Evolutionary conservation across 164 flowering plant species (phyloP).

Genomic region (Macadamia integrifolia): DNA sequence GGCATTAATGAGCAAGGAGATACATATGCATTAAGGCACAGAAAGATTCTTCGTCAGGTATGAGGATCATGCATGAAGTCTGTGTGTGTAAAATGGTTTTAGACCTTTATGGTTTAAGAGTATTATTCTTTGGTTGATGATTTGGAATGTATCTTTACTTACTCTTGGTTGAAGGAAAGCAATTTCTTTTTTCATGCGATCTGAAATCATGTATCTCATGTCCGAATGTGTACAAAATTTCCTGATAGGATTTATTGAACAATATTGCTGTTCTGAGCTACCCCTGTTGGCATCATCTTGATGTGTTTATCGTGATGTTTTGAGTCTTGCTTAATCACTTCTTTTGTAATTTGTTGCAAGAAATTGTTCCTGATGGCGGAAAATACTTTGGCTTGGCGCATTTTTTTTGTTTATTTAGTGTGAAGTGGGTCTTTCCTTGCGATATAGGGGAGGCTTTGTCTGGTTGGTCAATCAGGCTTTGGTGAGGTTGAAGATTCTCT

Average conservation of each 20-base stretch:
- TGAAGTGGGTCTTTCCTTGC: too few species aligned
- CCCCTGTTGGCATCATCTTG: background rate
- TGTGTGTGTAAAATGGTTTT: too few species aligned
- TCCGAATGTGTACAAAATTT: too few species aligned
- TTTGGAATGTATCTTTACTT: background rate
- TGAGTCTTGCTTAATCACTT: background rate
- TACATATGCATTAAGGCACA: conserved; percentile 55
- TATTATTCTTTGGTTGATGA: background rate
- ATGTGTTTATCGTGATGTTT: background rate
- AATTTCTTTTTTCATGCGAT: background rate
- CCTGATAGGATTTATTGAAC: too few species aligned
- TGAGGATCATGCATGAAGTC: background rate
- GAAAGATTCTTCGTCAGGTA: conserved; percentile 83
- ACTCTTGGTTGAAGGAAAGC: background rate
- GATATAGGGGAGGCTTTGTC: too few species aligned
- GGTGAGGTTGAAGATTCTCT: too few species aligned
- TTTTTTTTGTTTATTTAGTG: too few species aligned
- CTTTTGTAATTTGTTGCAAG: too few species aligned
- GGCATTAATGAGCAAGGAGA: conserved; percentile 50
- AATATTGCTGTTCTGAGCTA: background rate
- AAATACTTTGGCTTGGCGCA: too few species aligned
- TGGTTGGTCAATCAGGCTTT: too few species aligned
- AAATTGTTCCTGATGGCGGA: too few species aligned
- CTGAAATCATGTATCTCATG: background rate
- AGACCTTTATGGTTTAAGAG: background rate